Evolutionary conservation across 2,329 filamentous ascomycete species (phyloP).

Genomic region (Colletotrichum lindemuthianum): DNA sequence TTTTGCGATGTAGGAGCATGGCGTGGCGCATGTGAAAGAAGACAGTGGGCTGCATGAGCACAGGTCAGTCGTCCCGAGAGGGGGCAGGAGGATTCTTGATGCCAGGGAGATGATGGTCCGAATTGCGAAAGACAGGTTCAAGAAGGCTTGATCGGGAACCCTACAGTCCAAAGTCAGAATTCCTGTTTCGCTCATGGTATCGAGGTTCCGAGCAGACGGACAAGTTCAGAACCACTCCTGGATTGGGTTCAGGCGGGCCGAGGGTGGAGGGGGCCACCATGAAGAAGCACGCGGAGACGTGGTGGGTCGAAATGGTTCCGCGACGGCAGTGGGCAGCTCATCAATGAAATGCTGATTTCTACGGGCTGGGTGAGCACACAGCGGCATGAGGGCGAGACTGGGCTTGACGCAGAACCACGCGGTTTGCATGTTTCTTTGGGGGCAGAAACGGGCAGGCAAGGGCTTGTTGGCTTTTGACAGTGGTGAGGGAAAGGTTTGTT

Average conservation of each 20-base stretch:
- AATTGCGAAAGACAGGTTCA: too few species aligned
- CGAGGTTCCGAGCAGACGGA: too few species aligned
- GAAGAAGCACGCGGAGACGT: slow-evolving; percentile 5
- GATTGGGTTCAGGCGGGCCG: slow-evolving; percentile 18
- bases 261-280: slow-evolving; percentile 11
- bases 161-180: too few species aligned
- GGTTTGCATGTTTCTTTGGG: too few species aligned
- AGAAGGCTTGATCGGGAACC: too few species aligned
- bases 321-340: slow-evolving; percentile 8
- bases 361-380: not conserved
- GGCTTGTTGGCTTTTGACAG: not conserved
- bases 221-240: not conserved
- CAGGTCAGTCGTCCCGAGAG: too few species aligned
- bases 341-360: not conserved
- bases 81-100: too few species aligned
- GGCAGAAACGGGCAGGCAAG: not conserved
- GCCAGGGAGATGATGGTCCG: too few species aligned
- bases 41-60: too few species aligned
- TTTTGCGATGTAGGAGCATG: too few species aligned
- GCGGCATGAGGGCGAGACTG: not conserved
- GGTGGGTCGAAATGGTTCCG: slow-evolving; percentile 33
- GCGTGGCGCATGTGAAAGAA: too few species aligned
- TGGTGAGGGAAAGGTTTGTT: slow-evolving; percentile 27
- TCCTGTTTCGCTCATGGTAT: too few species aligned
- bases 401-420: not conserved